Conservation (phyloP, 805 yeast genomes). For the Saturnispora halmiae region DNA sequence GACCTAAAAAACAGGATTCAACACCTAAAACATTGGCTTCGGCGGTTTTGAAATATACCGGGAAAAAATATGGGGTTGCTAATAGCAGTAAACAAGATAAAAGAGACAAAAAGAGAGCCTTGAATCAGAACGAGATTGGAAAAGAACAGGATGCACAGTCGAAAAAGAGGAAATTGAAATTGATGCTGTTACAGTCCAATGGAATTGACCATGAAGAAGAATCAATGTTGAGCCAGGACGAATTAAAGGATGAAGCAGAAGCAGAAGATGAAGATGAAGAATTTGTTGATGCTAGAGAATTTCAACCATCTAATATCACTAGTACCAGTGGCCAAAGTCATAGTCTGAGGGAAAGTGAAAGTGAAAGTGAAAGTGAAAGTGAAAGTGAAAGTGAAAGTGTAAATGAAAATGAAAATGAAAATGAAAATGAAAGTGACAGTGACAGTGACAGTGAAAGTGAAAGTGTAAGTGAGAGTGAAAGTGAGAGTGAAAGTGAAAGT, state of each 20-base stretch:
- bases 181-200: slow-evolving; percentile 10
- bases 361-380: slow-evolving; percentile 1
- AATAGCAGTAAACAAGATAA: slow-evolving; percentile 36
- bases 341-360: background rate
- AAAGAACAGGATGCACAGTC: too few species aligned
- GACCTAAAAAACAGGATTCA: slow-evolving; percentile 17
- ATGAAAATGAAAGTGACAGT: slow-evolving; percentile 3
- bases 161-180: slow-evolving; percentile 11
- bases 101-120: slow-evolving; percentile 19
- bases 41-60: slow-evolving; percentile 50
- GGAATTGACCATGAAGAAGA: slow-evolving; percentile 3
- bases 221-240: background rate
- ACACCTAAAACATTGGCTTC: slow-evolving; percentile 45
- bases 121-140: too few species aligned
- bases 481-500: too few species aligned
- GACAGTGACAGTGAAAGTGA: background rate
- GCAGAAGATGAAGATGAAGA: slow-evolving; percentile 8
- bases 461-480: too few species aligned
- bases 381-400: background rate
- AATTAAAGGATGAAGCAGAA: slow-evolving; percentile 5
- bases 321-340: background rate
- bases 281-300: slow-evolving; percentile 10
- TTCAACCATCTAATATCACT: background rate
- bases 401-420: background rate
- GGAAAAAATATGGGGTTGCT: slow-evolving; percentile 34